These are phyloP conservation scores for Cucumis hystrix DNA, from an alignment of 306 rosid genomes.

Conservation along the genomic window DNA sequence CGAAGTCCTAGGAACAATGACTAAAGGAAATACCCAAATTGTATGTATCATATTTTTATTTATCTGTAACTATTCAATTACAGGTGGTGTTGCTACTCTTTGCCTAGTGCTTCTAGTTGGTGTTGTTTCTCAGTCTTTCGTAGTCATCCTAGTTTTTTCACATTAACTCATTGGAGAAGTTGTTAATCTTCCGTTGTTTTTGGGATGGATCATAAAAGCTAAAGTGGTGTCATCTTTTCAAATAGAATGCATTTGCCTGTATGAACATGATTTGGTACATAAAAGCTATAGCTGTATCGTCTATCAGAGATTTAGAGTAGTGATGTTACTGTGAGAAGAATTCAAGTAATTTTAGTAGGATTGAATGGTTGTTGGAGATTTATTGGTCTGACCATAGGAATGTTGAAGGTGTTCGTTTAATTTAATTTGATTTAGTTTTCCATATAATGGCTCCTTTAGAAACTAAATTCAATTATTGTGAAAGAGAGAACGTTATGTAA, in stretches of 20 bases:
- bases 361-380: not conserved
- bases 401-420: not conserved
- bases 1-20: constrained; percentile 84
- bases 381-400: not conserved
- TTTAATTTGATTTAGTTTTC: too few relatives aligned
- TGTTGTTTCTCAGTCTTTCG: not conserved
- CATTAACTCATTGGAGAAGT: not conserved
- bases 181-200: not conserved
- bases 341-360: not conserved
- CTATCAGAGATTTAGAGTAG: not conserved
- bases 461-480: not conserved
- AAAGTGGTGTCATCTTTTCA: not conserved
- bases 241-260: not conserved
- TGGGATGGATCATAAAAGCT: not conserved
- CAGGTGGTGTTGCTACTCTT: not conserved
- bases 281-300: not conserved
- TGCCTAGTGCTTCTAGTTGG: not conserved
- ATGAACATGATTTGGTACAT: not conserved
- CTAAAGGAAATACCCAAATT: constrained; percentile 78
- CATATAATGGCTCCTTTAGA: not conserved
- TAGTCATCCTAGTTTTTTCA: not conserved
- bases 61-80: not conserved
- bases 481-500: not conserved
- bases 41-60: constrained; percentile 28
- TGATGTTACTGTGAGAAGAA: not conserved